Evolutionary conservation across 208 protist species (phyloP).

Genomic region (Leishmania martiniquensis): DNA sequence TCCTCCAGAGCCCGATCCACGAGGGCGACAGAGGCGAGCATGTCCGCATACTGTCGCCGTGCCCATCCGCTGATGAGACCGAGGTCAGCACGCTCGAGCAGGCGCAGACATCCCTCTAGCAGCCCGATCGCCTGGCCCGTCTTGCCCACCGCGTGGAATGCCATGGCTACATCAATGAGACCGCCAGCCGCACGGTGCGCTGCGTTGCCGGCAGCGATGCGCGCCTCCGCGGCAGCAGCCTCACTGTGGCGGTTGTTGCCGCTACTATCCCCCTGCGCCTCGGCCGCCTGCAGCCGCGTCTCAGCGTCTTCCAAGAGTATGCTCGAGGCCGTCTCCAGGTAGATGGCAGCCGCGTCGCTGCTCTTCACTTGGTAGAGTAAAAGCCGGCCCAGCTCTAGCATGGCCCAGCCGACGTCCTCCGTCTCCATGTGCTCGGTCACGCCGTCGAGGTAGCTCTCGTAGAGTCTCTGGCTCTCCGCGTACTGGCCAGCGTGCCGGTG

Average conservation of each 20-base stretch:
- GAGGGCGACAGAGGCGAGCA: slow-evolving; percentile 48
- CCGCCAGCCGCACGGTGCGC: slow-evolving; percentile 50
- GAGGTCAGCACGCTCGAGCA: slow-evolving; percentile 56
- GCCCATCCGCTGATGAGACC: slow-evolving; percentile 53
- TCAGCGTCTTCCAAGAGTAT: slow-evolving; percentile 69
- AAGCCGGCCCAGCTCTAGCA: slow-evolving; percentile 77
- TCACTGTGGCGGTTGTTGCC: background rate
- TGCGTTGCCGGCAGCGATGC: slow-evolving; percentile 23
- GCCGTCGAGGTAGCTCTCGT: slow-evolving; percentile 63
- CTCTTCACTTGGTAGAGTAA: slow-evolving; percentile 41
- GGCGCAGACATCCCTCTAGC: slow-evolving; percentile 52
- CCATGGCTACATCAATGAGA: slow-evolving; percentile 65
- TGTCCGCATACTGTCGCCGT: slow-evolving; percentile 67
- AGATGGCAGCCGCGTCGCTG: slow-evolving; percentile 39
- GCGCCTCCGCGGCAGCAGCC: background rate
- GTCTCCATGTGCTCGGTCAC: slow-evolving; percentile 43
- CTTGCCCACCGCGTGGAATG: slow-evolving; percentile 48
- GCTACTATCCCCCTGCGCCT: background rate
- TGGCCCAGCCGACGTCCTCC: slow-evolving; percentile 52
- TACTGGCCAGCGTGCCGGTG: slow-evolving; percentile 46
- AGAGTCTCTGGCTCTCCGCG: slow-evolving; percentile 50
- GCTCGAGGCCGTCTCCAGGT: slow-evolving; percentile 64
- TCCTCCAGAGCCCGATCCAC: slow-evolving; percentile 64
- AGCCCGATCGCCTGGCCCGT: slow-evolving; percentile 58
- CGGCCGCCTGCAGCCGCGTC: slow-evolving; percentile 17